phyloP scores from a whole-genome alignment of 2,329 filamentous ascomycete species.

The Colletotrichum lini region DNA sequence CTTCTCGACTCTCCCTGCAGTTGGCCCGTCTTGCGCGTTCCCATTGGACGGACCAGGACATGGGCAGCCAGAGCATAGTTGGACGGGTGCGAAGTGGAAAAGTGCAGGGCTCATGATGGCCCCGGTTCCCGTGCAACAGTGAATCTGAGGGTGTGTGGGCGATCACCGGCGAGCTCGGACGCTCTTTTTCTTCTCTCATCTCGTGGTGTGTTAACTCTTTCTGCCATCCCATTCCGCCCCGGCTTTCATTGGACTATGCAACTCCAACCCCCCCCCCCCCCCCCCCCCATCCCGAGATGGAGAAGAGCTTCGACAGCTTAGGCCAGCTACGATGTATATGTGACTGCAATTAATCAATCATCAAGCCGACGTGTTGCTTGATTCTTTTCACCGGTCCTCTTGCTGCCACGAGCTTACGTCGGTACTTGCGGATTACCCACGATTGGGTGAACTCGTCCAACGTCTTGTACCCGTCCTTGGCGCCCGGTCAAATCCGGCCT shows the following conservation, averaged over 20 bases:
- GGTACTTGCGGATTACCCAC: constrained; percentile 16
- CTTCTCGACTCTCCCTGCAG: background rate
- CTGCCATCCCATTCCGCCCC: background rate
- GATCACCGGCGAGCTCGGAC: constrained; percentile 36
- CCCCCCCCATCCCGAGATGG: background rate
- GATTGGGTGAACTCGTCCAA: background rate
- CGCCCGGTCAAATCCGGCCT: constrained; percentile 27
- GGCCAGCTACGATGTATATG: constrained; percentile 8
- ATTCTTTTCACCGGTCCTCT: background rate
- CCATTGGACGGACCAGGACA: constrained; percentile 19
- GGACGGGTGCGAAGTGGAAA: constrained; percentile 12
- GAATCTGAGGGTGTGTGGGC: constrained; percentile 30
- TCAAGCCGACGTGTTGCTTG: background rate
- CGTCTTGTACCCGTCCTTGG: constrained; percentile 26
- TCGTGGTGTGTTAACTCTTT: background rate
- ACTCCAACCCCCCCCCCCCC: background rate
- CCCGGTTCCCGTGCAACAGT: constrained; percentile 34
- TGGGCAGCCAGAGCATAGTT: constrained; percentile 2
- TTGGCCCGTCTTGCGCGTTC: constrained; percentile 4
- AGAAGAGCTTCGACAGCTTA: background rate
- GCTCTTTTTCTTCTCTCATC: background rate
- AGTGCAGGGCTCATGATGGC: constrained; percentile 27
- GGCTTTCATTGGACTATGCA: constrained; percentile 3
- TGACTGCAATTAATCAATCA: background rate
- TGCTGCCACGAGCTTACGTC: constrained; percentile 28